Evolutionary conservation across 2,329 filamentous ascomycete species (phyloP).

Genomic region (Curvularia sp.): DNA sequence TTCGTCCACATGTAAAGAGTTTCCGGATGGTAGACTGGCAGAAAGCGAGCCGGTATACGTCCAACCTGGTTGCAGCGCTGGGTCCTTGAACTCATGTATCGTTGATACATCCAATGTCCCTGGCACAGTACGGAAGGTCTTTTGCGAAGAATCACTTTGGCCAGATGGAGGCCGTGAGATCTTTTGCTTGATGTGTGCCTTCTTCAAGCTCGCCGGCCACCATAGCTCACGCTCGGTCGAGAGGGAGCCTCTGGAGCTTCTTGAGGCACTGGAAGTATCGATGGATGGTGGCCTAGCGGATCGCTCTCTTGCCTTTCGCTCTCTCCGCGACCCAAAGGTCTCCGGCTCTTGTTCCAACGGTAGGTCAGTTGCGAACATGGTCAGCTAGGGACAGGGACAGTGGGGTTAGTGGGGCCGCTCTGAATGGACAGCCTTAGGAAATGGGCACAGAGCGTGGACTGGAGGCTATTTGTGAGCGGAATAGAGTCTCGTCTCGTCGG

Average conservation of each 20-base stretch:
- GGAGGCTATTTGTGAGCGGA: conserved; percentile 10
- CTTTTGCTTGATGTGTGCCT: conserved; percentile 39
- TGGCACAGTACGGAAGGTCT: conserved; percentile 4
- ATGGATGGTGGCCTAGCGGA: conserved; percentile 34
- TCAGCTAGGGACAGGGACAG: conserved; percentile 19
- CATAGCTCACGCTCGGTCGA: conserved; percentile 38
- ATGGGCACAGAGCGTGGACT: conserved; percentile 24
- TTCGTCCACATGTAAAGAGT: conserved; percentile 36
- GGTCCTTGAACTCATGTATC: conserved; percentile 32
- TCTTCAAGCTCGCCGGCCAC: conserved; percentile 45
- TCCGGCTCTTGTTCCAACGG: conserved; percentile 48
- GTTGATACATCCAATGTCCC: conserved; percentile 16
- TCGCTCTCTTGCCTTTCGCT: conserved; percentile 44
- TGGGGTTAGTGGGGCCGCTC: conserved; percentile 25
- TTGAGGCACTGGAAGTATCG: conserved; percentile 36
- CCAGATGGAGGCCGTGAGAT: conserved; percentile 30
- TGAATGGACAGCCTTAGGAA: conserved; percentile 21
- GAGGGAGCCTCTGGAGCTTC: conserved; percentile 36
- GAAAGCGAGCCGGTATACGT: conserved; percentile 42
- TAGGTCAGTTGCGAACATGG: conserved; percentile 51
- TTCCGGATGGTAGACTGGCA: conserved; percentile 43
- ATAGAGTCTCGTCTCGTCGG: conserved; percentile 21
- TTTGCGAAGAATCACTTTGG: conserved; percentile 26
- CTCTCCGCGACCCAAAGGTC: conserved; percentile 48
- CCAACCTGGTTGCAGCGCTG: conserved; percentile 39